Evolutionary conservation across 169 alveolate genomes (phyloP), one percentile per base, ranked within the genome.

Genomic region (Perkinsus marinus): DNA sequence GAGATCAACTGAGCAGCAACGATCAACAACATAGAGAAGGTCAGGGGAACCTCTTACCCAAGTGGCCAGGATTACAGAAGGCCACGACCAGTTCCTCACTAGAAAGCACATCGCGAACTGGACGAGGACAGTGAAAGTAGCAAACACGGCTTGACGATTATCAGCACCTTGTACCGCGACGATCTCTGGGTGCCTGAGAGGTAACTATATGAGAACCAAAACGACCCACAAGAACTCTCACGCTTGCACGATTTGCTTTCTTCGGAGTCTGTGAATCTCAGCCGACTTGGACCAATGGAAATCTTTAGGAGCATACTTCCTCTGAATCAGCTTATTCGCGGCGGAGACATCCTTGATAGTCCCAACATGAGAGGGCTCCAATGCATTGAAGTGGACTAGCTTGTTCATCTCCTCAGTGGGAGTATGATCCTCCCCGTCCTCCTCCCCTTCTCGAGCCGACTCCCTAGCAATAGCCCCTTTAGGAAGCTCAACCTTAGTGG

Each of bases 161-260:
- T 93, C 95, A 89, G 90, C 68, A 22, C 93, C 94, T 57, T 91
- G 90, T 46, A 94, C 92, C 68, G 57, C 57, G 90, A 69, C 90
- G 9, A 94, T 90, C 91, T 94, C 93, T n/a, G 95, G 95, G 39
- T 94, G 93, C 43, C 91, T 92, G 79, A 57, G 34, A 5, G 22
- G 79, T 7, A 57, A 26, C 79, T 2, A 57, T 30, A 57, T 16
- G 79, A 41, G 3, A 41, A 41, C 46, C 3, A 41, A 3, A 41
- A 41, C 36, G 22, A 30, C 26, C 79, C 3, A 5, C 34, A 26
- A 57, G 34, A 19, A 30, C 79, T 2, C 34, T 26, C 22, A 57
- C 79, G 79, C 79, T 57, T 57, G 36, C 9, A 57, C 34, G 79
- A 57, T 57, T 30, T 57, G 79, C 79, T 57, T 57, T 30, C 79